phyloP scores from a whole-genome alignment of 2,329 filamentous ascomycete species.

The Pseudocercospora fuligena region DNA sequence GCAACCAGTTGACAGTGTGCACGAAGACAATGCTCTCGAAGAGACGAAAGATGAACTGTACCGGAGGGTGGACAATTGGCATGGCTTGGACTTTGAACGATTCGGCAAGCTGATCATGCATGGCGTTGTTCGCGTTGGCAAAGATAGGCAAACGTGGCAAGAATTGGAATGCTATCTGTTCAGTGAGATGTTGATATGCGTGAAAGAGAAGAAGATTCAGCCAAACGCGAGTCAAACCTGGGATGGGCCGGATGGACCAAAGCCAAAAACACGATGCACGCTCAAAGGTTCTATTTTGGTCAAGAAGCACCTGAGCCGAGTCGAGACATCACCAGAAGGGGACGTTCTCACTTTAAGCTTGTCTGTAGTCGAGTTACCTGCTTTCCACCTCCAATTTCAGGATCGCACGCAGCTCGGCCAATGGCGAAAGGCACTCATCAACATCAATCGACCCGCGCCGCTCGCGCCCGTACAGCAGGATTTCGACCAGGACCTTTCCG shows the following conservation, averaged over 20 bases:
- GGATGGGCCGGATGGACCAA: slow-evolving; percentile 59
- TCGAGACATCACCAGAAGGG: slow-evolving; percentile 75
- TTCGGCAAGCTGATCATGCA: slow-evolving; percentile 93
- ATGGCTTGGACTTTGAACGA: slow-evolving; percentile 88
- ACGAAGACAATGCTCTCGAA: slow-evolving; percentile 71
- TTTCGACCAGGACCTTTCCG: slow-evolving; percentile 71
- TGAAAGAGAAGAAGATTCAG: slow-evolving; percentile 88
- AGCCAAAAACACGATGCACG: slow-evolving; percentile 75
- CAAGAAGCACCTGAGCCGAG: slow-evolving; percentile 94
- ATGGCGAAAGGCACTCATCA: slow-evolving; percentile 86
- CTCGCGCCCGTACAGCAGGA: slow-evolving; percentile 66
- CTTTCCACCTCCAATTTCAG: slow-evolving; percentile 90
- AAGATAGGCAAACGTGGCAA: slow-evolving; percentile 96
- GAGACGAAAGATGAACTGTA: slow-evolving; percentile 85
- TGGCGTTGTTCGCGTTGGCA: slow-evolving; percentile 88
- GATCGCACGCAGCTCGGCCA: slow-evolving; percentile 82
- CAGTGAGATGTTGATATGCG: slow-evolving; percentile 98
- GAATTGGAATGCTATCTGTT: slow-evolving; percentile 97
- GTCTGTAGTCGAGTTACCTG: slow-evolving; percentile 87
- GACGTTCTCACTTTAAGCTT: slow-evolving; percentile 86
- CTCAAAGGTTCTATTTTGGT: slow-evolving; percentile 97
- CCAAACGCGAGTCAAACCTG: slow-evolving; percentile 64
- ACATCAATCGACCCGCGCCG: slow-evolving; percentile 74
- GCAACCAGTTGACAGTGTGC: slow-evolving; percentile 57
- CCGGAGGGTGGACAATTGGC: slow-evolving; percentile 95